Percentiles rank a stretch among this genome's conserved stretches.
Evolutionary conservation across 208 protist species (phyloP).

Genomic region (Trypanosomatidae sp.): DNA sequence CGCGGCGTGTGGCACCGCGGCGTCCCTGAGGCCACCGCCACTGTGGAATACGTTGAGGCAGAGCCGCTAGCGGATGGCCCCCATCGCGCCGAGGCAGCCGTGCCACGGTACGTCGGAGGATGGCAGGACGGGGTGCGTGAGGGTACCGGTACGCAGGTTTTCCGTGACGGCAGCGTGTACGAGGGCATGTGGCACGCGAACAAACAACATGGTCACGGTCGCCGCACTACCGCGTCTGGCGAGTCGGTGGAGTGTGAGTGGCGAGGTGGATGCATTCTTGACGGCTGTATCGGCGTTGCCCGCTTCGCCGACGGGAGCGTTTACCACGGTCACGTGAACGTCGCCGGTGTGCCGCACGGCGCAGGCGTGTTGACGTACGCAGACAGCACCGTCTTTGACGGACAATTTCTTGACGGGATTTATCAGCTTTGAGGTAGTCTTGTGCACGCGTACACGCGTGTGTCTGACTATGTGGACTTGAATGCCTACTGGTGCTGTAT

Average conservation of each 20-base stretch:
- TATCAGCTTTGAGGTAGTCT: constrained; percentile 60
- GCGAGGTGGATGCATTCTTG: constrained; percentile 41
- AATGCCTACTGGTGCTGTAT: neutral
- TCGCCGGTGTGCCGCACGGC: constrained; percentile 67
- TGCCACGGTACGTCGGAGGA: constrained; percentile 73
- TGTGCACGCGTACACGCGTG: neutral
- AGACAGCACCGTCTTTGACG: constrained; percentile 82
- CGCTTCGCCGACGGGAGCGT: constrained; percentile 74
- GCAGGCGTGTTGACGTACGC: constrained; percentile 69
- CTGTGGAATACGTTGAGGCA: constrained; percentile 53
- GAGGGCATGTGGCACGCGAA: constrained; percentile 77
- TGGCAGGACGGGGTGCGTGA: constrained; percentile 65
- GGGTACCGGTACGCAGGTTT: constrained; percentile 63
- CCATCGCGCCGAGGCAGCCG: neutral
- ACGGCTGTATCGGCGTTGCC: constrained; percentile 50
- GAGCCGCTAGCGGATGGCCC: constrained; percentile 27
- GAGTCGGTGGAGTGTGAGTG: constrained; percentile 76
- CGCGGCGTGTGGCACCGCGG: constrained; percentile 76
- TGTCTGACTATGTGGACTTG: neutral
- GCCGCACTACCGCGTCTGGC: constrained; percentile 49
- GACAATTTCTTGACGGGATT: constrained; percentile 65
- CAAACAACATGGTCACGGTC: constrained; percentile 68
- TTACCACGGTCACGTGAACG: constrained; percentile 65
- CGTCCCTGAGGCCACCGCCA: constrained; percentile 51
- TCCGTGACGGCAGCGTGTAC: constrained; percentile 81